A percentile compares a stretch with the other conserved stretches of the same genome.
Evolutionary conservation across 2,329 filamentous ascomycete species (phyloP).

Genomic region (Nemania sp.): DNA sequence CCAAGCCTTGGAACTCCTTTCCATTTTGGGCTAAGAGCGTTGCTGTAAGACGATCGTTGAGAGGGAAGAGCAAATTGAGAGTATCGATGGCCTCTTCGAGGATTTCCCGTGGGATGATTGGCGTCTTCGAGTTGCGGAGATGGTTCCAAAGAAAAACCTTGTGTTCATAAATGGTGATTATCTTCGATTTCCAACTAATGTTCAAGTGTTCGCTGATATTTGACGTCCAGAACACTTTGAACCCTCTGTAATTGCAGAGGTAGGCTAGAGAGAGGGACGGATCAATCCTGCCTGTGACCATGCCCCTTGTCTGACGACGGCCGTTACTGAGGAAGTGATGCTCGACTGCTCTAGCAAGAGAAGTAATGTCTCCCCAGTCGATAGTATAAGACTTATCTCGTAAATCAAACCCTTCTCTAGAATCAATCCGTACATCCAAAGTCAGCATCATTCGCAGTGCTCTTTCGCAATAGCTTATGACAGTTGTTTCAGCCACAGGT

Average conservation of each 20-base stretch:
- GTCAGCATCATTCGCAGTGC: slow-evolving; percentile 25
- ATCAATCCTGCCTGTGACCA: slow-evolving; percentile 27
- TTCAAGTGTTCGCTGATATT: slow-evolving; percentile 41
- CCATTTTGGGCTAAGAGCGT: slow-evolving; percentile 32
- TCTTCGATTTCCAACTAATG: slow-evolving; percentile 40
- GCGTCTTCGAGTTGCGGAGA: slow-evolving; percentile 22
- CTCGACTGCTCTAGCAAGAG: slow-evolving; percentile 16
- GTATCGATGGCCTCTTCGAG: slow-evolving; percentile 43
- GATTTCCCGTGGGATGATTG: slow-evolving; percentile 32
- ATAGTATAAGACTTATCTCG: slow-evolving; percentile 12
- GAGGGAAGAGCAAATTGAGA: slow-evolving; percentile 42
- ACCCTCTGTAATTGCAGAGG: slow-evolving; percentile 33
- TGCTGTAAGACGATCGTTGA: slow-evolving; percentile 34
- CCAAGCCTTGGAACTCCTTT: slow-evolving; percentile 35
- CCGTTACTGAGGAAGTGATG: slow-evolving; percentile 21
- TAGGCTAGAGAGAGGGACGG: slow-evolving; percentile 24
- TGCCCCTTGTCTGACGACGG: background rate
- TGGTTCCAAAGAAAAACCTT: slow-evolving; percentile 42
- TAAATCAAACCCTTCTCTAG: background rate
- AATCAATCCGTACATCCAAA: slow-evolving; percentile 21
- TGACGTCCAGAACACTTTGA: slow-evolving; percentile 40
- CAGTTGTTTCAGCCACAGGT: background rate
- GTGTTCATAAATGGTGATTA: slow-evolving; percentile 43
- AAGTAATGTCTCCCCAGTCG: slow-evolving; percentile 20
- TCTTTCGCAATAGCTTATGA: slow-evolving; percentile 15